Percentiles rank a stretch among this genome's conserved stretches.
Evolutionary conservation across 495 filamentous ascomycete species (phyloP).

Genomic region (Saxophila tyrrhenica): DNA sequence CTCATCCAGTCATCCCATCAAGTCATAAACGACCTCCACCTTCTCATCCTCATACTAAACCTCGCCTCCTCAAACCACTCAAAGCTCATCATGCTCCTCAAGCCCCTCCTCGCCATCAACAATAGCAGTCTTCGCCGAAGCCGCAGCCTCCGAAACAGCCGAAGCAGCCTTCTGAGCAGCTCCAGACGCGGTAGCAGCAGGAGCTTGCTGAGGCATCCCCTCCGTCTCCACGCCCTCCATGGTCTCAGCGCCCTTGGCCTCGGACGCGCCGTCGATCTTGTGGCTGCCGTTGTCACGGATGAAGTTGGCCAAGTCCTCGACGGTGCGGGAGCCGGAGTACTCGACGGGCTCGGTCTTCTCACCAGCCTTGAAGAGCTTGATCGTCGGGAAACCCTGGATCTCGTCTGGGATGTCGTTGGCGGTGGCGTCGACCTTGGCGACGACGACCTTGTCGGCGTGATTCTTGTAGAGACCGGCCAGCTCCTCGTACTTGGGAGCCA

Average conservation of each 20-base stretch:
- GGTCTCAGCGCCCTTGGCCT: constrained; percentile 31
- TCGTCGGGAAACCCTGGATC: constrained; percentile 96
- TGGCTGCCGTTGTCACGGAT: constrained; percentile 90
- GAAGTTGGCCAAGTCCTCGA: constrained; percentile 91
- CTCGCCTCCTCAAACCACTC: not conserved
- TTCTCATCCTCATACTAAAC: constrained; percentile 15
- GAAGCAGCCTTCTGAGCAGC: constrained; percentile 38
- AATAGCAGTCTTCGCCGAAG: constrained; percentile 27
- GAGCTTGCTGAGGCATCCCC: constrained; percentile 33
- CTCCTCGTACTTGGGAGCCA: constrained; percentile 67
- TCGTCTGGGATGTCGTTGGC: constrained; percentile 94
- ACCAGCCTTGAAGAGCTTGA: constrained; percentile 94
- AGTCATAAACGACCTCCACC: not conserved
- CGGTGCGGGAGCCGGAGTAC: constrained; percentile 77
- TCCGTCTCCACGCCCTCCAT: constrained; percentile 36
- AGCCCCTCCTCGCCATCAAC: constrained; percentile 11
- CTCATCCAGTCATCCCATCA: not conserved
- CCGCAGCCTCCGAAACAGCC: constrained; percentile 30
- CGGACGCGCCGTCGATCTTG: constrained; percentile 54
- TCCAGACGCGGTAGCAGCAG: constrained; percentile 37
- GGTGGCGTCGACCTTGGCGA: constrained; percentile 98
- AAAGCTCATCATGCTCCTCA: constrained; percentile 26
- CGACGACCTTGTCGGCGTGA: constrained; percentile 67
- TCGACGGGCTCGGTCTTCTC: constrained; percentile 73
- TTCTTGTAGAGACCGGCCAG: constrained; percentile 70